Base-by-base conservation (phyloP, 2,329 filamentous ascomycete genomes). In the Orbilia oligospora region DNA sequence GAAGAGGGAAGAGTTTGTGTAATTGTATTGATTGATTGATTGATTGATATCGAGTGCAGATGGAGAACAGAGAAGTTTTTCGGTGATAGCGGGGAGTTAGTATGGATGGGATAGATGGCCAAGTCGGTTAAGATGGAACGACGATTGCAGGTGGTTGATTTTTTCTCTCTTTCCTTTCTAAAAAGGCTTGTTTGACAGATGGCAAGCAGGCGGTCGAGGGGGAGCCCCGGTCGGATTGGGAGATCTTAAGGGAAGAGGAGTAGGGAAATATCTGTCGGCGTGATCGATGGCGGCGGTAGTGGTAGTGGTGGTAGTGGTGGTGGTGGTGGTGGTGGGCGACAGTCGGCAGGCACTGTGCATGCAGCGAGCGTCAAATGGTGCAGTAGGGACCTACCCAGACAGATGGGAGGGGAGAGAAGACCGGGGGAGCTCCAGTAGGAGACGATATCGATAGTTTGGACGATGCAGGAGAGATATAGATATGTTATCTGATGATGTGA, bases 311-410 rank as follows among this genome's bases (percentile, higher is more conserved):
- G n/a, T 41, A 18, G 36, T 5, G 36, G 12, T 30, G 27, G 27
- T 30, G 36, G 8, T 38, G 30, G n/a, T 38, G 53, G 27, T 22
- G 24, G 53, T 38, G 33, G 53, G 30, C 53, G 30, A 55, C 51
- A 55, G 53, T 58, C 53, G 56, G 36, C 56, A 44, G 56, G 33
- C 56, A 44, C 33, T 61, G 36, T 61, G 56, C 56, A 61, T 61
- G 56, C 56, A 61, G 56, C 56, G 36, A 61, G 36, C 36, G 56
- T 61, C 56, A 44, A 44, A 20, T 36, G 56, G 20, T 61, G 56
- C 56, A 61, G 56, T 18, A 61, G 10, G 14, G 2, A 44, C 56
- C 56, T 61, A 61, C 56, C 56, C 56, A 41, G 56, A 44, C 18
- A 4, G 56, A 44, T 27, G 36, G 36, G 56, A 44, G 56, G 33